Evolutionary conservation across 2,329 filamentous ascomycete species (phyloP), one percentile per base, ranked within the genome.

Genomic region (Macrophomina pseudophaseolina): DNA sequence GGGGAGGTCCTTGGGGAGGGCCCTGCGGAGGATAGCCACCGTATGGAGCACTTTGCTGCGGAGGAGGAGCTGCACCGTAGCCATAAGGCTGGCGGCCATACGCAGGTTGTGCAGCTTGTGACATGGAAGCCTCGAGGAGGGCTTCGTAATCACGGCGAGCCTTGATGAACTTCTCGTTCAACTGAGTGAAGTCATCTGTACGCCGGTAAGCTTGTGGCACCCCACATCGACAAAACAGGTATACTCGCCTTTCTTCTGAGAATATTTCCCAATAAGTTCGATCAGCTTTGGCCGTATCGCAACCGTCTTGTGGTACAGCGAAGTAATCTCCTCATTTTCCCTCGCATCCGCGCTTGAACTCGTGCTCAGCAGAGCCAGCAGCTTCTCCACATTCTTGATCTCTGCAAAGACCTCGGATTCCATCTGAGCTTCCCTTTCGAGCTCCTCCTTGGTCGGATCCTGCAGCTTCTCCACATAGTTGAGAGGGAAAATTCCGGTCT

Each of bases 131-230:
- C 79, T 99, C 95, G 23, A 99, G 84, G n/a, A 99, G 85, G 35
- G 92, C 90, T 80, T 99, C 95, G 77, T 99, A 99, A 80, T 99
- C 95, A 73, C 94, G 88, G 70, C 95, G 90, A 53, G 95, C 95
- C 80, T 99, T 99, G 84, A 99, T 98, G 79, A 99, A 99, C 81
- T 98, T 98, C 79, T 99, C 95, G 75, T 99, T 99, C 69, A 99
- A 84, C 77, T 98, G 94, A 2, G 95, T 97, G 75, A 99, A 98
- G 78, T 99, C 95, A 80, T 99, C 95, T 97, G 70, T 5, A 23
- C 3, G 62, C 35, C 71, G 3, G 80, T 78, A 64, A 70, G 65
- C 51, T 62, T 66, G 74, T 66, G 73, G 66, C 11, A 32, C 33
- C 59, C 54, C 49, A 33, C 48, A 56, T 6, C 64, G 9, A 35